Evolutionary conservation across 768 basidiomycete species (phyloP), one percentile per base, ranked within the genome.

Genomic region (Serendipita vermifera): DNA sequence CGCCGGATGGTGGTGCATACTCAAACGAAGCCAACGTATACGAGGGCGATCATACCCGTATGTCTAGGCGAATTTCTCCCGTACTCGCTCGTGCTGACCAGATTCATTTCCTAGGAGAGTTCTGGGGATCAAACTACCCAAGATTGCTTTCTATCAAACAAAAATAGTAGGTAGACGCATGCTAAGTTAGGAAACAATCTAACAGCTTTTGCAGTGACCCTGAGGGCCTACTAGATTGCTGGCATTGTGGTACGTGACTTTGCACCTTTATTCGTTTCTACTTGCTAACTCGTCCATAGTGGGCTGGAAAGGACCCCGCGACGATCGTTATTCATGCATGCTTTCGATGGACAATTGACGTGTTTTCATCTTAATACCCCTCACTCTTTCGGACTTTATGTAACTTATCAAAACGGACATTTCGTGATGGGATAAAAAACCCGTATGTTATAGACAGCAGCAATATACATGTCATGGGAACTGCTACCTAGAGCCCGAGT

Each of bases 1-100:
- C 46, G 15, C 46, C 46, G n/a, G 46, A 51, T 9, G 31, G 46
- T n/a, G 46, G 46, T 51, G 29, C 46, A 9, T 51, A 51, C n/a
- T 20, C 46, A 26, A 15, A 20, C 9, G 46, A 51, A 31, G 46
- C 46, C n/a, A 51, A 51, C 22, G 22, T 51, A 15, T 26, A 51
- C n/a, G 46, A 51, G 29, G n/a, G 31, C 15, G 46, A 51, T 26
- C 46, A 51, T 51, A n/a, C 5, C 4, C 46, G 46, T 41, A 41
- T 6, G 39, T 41, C 17, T 38, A n/a, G 11, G 36, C n/a, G 15
- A 9, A 41, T 41, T n/a, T 20, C 2, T 17, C 17, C 6, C 2
- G 26, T n/a, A 41, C 26, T 41, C 13, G 13, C 13, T 38, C 15
- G 26, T 41, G 6, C 39, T 6, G 26, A n/a, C 2, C 39, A 20